Base-by-base conservation (phyloP, 2,329 filamentous ascomycete genomes). In the Coniosporium uncinatum region DNA sequence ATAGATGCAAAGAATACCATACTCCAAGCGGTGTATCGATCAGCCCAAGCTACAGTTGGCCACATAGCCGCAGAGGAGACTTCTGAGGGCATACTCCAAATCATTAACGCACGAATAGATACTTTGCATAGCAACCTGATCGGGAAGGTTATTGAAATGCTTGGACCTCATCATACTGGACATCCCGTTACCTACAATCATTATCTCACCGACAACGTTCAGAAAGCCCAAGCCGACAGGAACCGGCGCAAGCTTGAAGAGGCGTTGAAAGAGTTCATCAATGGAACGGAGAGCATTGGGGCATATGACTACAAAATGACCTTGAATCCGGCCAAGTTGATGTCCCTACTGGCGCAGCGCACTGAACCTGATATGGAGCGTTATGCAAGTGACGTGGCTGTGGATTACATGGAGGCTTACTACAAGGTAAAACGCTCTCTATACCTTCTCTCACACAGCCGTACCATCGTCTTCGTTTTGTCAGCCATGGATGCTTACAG, bases 111-210 rank as follows among this genome's bases (percentile, higher is more conserved):
- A 16, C 16, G 20, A 5, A 42, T 49, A 4, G 42, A 42, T 18
- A 33, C 33, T 27, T 36, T 49, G 13, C 37, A 39, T 19, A 24
- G 37, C 14, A 19, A 36, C 16, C 24, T 42, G 18, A 36, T 41
- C 21, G 22, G 22, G 29, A 49, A 50, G 31, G 19, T 51, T 17
- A 22, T 24, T 5, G 42, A 50, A 36, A 31, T 52, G 13, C 39
- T 51, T 22, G 20, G 40, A 14, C 40, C 42, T 14, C 43, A 51
- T 35, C 39, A 33, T 22, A 37, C 42, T 19, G 42, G 41, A 8
- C 55, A 55, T 34, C 50, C 56, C 3, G 54, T 54, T 22, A 62
- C 55, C 3, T 60, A 59, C 44, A 56, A 60, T 38, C 57, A 56
- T 22, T 47, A 50, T n/a, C 57, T 55, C 41, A 52, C 52, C 4